A percentile compares a stretch with the other conserved stretches of the same genome.
These are phyloP conservation scores for Aspergillus luchuensis DNA, from an alignment of 2,329 filamentous ascomycete species.

Conservation along the genomic window DNA sequence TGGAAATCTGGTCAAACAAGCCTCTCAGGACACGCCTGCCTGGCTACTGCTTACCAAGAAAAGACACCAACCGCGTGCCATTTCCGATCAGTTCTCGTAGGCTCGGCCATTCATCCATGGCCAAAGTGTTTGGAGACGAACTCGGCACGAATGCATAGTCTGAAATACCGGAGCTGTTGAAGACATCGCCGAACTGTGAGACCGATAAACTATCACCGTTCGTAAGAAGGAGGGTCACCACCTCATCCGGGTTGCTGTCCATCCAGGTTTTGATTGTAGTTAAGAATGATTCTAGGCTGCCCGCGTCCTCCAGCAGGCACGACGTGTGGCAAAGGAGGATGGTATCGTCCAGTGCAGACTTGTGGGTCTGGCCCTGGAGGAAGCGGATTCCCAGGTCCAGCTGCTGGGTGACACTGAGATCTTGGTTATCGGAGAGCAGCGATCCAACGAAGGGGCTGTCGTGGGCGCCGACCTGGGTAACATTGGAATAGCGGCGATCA, in stretches of 20 bases:
- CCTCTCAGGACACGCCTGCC: neutral
- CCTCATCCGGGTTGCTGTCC: constrained; percentile 59
- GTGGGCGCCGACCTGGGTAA: constrained; percentile 66
- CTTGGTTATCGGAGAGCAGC: constrained; percentile 60
- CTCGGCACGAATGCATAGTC: constrained; percentile 42
- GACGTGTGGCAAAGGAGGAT: constrained; percentile 67
- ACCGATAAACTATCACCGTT: constrained; percentile 55
- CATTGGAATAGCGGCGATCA: constrained; percentile 58
- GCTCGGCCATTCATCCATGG: constrained; percentile 47
- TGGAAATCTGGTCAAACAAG: constrained; percentile 12
- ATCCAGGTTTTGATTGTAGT: constrained; percentile 62
- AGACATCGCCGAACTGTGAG: constrained; percentile 36
- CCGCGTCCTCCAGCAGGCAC: constrained; percentile 62
- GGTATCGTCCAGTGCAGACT: constrained; percentile 47
- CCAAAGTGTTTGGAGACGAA: constrained; percentile 30
- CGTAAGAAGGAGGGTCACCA: constrained; percentile 65
- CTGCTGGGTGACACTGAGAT: constrained; percentile 59
- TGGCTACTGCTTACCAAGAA: constrained; percentile 37
- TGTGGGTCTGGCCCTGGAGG: constrained; percentile 65
- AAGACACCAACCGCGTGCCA: constrained; percentile 48
- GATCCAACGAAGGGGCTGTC: constrained; percentile 65
- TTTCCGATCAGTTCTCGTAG: constrained; percentile 43
- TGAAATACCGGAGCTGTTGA: constrained; percentile 34
- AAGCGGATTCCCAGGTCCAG: constrained; percentile 65
- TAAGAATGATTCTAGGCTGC: constrained; percentile 59